Conservation (phyloP, 2,329 filamentous ascomycete genomes). For the Neurospora sp. region DNA sequence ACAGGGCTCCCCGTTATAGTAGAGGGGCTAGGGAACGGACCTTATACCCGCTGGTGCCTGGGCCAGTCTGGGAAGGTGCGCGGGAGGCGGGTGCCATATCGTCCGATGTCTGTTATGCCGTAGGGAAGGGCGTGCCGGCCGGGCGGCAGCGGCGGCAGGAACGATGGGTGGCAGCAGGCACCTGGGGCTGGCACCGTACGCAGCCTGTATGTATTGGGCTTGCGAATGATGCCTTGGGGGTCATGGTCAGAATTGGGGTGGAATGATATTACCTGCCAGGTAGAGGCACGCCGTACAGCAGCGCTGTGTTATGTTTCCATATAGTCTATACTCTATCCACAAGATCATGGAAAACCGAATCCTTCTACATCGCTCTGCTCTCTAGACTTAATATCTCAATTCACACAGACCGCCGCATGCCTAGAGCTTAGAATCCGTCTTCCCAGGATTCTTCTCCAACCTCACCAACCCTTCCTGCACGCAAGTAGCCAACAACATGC, state of each 20-base stretch:
- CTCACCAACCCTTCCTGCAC: slow-evolving; percentile 53
- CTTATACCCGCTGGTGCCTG: no score
- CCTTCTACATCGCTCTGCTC: background rate
- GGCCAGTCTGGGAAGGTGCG: background rate
- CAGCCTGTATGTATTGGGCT: no score
- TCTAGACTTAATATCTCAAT: background rate
- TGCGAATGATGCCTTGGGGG: no score
- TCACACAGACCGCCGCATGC: background rate
- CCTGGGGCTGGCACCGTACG: no score
- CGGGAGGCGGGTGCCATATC: background rate
- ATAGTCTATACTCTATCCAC: background rate
- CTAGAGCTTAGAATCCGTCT: background rate
- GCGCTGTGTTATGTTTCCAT: background rate
- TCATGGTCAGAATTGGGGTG: background rate
- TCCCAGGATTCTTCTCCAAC: background rate
- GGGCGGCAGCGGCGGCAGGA: background rate
- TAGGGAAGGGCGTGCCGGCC: background rate
- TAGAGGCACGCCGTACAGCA: no score
- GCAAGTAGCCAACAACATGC: slow-evolving; percentile 66
- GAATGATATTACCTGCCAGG: no score
- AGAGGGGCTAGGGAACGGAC: no score
- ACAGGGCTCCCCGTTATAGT: no score
- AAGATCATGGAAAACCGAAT: background rate
- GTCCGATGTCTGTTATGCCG: background rate
- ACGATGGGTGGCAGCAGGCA: background rate